phyloP scores from a whole-genome alignment of 1,139 yeast species.

The Taphrina betulina region DNA sequence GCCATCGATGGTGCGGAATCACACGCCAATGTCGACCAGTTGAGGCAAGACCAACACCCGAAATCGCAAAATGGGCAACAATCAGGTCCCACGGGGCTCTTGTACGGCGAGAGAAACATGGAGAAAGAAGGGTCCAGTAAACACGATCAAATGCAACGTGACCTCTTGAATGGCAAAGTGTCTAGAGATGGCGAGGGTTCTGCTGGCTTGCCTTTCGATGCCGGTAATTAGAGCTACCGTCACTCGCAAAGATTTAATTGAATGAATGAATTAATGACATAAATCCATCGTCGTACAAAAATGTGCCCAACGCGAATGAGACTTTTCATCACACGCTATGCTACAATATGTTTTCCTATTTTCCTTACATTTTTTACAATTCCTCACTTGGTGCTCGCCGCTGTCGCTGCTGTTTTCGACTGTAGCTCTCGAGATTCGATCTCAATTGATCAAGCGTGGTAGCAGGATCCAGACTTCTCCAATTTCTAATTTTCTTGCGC shows the following conservation, averaged over 20 bases:
- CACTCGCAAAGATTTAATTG: too few relatives aligned
- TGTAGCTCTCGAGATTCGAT: not conserved
- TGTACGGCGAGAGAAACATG: slow-evolving; percentile 6
- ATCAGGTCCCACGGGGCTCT: slow-evolving; percentile 25
- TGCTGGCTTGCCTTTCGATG: slow-evolving; percentile 30
- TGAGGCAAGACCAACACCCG: slow-evolving; percentile 15
- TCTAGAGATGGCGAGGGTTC: slow-evolving; percentile 26
- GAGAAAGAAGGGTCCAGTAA: slow-evolving; percentile 22
- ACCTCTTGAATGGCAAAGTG: slow-evolving; percentile 9
- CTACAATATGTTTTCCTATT: too few relatives aligned
- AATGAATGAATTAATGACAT: too few relatives aligned
- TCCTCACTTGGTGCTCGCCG: not conserved
- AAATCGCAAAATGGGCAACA: slow-evolving; percentile 1
- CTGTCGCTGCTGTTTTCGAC: too few relatives aligned
- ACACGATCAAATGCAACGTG: slow-evolving; percentile 25
- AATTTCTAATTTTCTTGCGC: not conserved
- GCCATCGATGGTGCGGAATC: slow-evolving; percentile 2
- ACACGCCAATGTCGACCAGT: slow-evolving; percentile 6
- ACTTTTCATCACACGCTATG: too few relatives aligned
- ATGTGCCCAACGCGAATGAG: too few relatives aligned
- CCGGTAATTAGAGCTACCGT: slow-evolving; percentile 2
- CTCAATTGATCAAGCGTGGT: not conserved
- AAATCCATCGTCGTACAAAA: too few relatives aligned
- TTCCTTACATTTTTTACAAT: not conserved
- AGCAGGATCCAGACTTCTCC: not conserved